Percentiles rank a stretch among this genome's conserved stretches.
phyloP scores from a whole-genome alignment of 2,329 filamentous ascomycete genomes.

The Cladophialophora carrionii region DNA sequence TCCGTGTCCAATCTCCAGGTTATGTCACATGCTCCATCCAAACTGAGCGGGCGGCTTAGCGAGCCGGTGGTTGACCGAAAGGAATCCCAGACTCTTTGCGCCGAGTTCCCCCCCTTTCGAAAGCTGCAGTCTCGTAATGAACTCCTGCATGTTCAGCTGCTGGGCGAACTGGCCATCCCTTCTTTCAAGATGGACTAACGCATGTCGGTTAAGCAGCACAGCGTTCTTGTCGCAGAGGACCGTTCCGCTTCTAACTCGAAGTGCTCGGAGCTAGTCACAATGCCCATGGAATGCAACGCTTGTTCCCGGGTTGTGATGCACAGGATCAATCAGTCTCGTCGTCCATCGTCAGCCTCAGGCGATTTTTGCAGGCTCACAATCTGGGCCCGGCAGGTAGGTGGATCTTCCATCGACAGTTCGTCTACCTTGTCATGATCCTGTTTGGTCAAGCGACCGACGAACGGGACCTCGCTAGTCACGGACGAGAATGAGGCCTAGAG shows the following conservation, averaged over 20 bases:
- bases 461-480: too few species aligned
- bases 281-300: background rate
- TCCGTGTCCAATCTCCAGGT: too few species aligned
- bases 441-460: too few species aligned
- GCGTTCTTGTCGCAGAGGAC: background rate
- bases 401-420: too few species aligned
- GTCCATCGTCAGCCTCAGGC: background rate
- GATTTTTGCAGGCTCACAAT: too few species aligned
- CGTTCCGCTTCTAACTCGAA: background rate
- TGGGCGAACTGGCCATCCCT: background rate
- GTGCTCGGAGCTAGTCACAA: background rate
- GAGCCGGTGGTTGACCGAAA: too few species aligned
- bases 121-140: background rate
- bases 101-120: background rate
- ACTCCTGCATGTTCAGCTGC: background rate
- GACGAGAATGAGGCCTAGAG: too few species aligned
- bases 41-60: too few species aligned
- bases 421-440: too few species aligned
- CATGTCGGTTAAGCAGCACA: background rate
- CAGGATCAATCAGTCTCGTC: background rate
- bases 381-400: too few species aligned
- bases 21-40: too few species aligned
- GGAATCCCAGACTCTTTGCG: background rate
- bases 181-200: background rate
- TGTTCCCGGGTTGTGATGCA: background rate